A percentile compares a stretch with the other conserved stretches of the same genome.
phyloP scores from a whole-genome alignment of 2,329 filamentous ascomycete species.

The Blumeria hordei region DNA sequence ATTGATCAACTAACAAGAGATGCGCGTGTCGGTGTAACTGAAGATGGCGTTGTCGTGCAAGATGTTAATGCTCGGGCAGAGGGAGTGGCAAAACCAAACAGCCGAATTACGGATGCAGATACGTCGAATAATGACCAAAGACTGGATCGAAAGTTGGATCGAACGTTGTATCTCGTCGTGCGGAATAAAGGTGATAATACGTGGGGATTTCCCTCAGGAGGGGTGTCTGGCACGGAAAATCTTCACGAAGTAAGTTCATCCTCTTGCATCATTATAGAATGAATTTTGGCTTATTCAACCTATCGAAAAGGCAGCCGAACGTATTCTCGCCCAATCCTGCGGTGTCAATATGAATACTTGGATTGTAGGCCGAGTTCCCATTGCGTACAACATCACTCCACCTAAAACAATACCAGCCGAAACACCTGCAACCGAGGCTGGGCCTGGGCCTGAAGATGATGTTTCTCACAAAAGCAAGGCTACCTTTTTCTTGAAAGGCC shows the following conservation, averaged over 20 bases:
- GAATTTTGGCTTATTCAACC: background rate
- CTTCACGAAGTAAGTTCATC: slow-evolving; percentile 49
- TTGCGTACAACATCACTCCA: slow-evolving; percentile 50
- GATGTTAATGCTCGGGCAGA: slow-evolving; percentile 30
- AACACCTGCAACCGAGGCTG: slow-evolving; percentile 8
- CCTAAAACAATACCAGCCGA: slow-evolving; percentile 19
- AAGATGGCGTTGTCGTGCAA: slow-evolving; percentile 43
- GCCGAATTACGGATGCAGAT: slow-evolving; percentile 58
- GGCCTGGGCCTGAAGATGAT: slow-evolving; percentile 39
- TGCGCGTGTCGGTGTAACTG: slow-evolving; percentile 16
- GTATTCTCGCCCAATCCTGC: slow-evolving; percentile 51
- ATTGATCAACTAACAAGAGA: slow-evolving; percentile 36
- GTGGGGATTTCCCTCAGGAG: slow-evolving; percentile 66
- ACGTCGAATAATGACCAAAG: slow-evolving; percentile 46
- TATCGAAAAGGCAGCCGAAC: slow-evolving; percentile 45
- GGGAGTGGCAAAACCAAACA: slow-evolving; percentile 45
- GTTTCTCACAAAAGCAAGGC: background rate
- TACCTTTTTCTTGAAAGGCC: slow-evolving; percentile 82
- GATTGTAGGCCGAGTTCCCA: slow-evolving; percentile 75
- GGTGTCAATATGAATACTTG: slow-evolving; percentile 97
- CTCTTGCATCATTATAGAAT: background rate
- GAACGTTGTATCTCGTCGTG: slow-evolving; percentile 74
- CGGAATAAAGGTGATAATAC: slow-evolving; percentile 36
- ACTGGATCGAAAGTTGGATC: slow-evolving; percentile 54
- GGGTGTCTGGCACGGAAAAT: slow-evolving; percentile 45